Evolutionary conservation across 2,329 filamentous ascomycete species (phyloP).

Genomic region (Didymella keratinophila): DNA sequence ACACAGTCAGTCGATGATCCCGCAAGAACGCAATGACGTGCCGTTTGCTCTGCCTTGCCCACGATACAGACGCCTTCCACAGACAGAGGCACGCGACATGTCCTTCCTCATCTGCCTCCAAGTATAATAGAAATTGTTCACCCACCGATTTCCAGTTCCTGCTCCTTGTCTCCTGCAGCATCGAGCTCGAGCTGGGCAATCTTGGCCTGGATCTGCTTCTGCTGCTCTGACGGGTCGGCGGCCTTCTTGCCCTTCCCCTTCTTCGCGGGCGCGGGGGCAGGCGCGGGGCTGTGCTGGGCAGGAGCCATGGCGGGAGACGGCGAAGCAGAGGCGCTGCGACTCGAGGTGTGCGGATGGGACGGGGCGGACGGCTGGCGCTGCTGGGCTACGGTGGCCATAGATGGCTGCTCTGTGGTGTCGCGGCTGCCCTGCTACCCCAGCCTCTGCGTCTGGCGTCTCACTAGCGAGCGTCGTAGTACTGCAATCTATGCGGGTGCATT

Average conservation of each 20-base stretch:
- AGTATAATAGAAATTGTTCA: constrained; percentile 19
- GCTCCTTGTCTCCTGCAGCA: constrained; percentile 90
- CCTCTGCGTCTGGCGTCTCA: constrained; percentile 11
- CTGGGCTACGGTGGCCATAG: constrained; percentile 50
- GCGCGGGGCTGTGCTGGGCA: constrained; percentile 58
- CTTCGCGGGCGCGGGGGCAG: constrained; percentile 67
- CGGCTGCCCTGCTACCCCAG: constrained; percentile 3
- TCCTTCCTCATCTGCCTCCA: neutral
- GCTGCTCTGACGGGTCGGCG: constrained; percentile 85
- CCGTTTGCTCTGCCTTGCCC: neutral
- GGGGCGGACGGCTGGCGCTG: constrained; percentile 45
- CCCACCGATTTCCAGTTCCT: constrained; percentile 91
- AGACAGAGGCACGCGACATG: neutral
- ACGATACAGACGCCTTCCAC: neutral
- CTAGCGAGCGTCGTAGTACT: too few relatives aligned
- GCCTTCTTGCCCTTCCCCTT: constrained; percentile 87
- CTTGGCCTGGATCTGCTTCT: constrained; percentile 88
- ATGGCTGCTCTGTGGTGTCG: too few relatives aligned
- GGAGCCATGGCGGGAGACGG: constrained; percentile 55
- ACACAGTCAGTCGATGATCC: constrained; percentile 36
- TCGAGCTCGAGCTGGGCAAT: constrained; percentile 96
- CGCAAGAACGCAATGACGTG: neutral
- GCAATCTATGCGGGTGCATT: constrained; percentile 12
- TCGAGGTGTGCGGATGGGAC: constrained; percentile 50
- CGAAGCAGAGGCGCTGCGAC: constrained; percentile 49